These are phyloP conservation scores for Colletotrichum gigasporum DNA, from an alignment of 2,329 filamentous ascomycete species.

Conservation along the genomic window DNA sequence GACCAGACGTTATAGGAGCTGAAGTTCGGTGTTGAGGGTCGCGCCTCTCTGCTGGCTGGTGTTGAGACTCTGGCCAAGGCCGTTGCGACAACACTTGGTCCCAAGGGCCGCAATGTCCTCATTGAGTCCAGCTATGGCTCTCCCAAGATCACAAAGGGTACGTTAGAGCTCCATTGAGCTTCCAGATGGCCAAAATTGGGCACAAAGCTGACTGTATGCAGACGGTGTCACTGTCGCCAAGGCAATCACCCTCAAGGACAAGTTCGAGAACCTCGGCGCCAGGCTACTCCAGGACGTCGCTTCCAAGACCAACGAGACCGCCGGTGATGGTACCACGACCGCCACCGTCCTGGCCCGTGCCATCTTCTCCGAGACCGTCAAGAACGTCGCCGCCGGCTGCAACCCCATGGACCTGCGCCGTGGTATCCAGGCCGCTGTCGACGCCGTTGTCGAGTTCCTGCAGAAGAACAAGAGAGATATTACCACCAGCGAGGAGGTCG, in stretches of 20 bases:
- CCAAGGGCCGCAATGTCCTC: slow-evolving; percentile 97
- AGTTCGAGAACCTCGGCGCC: slow-evolving; percentile 99
- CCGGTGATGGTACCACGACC: slow-evolving; percentile 98
- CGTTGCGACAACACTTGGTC: slow-evolving; percentile 94
- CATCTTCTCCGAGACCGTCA: slow-evolving; percentile 99
- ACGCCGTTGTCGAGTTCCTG: slow-evolving; percentile 92
- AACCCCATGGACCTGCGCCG: slow-evolving; percentile 99
- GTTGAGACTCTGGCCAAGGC: slow-evolving; percentile 97
- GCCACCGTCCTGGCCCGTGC: slow-evolving; percentile 96
- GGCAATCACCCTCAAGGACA: slow-evolving; percentile 94
- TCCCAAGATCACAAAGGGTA: slow-evolving; percentile 99
- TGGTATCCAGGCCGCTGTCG: slow-evolving; percentile 95
- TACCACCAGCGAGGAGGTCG: slow-evolving; percentile 95
- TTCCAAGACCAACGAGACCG: slow-evolving; percentile 98
- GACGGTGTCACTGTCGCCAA: slow-evolving; percentile 91
- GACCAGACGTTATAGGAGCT: slow-evolving; percentile 75
- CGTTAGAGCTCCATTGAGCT: slow-evolving; percentile 34
- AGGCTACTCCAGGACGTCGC: slow-evolving; percentile 97
- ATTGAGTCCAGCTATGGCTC: slow-evolving; percentile 99
- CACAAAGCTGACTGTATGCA: slow-evolving; percentile 47
- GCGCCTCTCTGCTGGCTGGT: slow-evolving; percentile 88
- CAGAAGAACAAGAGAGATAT: slow-evolving; percentile 98
- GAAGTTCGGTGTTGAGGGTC: slow-evolving; percentile 96
- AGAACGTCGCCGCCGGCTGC: slow-evolving; percentile 99
- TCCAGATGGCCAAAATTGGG: not conserved